These are phyloP conservation scores for Meyerozyma athensensis DNA, from an alignment of 1,139 yeast species.

Conservation along the genomic window DNA sequence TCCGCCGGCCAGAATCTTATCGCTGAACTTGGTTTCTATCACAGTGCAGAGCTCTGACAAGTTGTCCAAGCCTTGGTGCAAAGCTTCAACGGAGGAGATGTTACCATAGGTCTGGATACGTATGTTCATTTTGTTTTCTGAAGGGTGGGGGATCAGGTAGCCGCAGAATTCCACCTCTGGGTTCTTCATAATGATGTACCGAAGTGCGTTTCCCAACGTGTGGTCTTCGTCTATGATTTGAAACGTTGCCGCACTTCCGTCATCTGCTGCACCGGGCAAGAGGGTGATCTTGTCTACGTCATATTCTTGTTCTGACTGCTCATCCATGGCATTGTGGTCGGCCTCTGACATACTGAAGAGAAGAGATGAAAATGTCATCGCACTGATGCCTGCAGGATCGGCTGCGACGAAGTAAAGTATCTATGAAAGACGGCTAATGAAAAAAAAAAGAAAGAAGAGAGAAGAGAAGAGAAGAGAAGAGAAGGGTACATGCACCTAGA, in stretches of 20 bases:
- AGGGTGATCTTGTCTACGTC: constrained; percentile 50
- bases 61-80: constrained; percentile 87
- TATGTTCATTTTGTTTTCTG: constrained; percentile 82
- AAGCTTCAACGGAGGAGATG: constrained; percentile 87
- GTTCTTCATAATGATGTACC: constrained; percentile 94
- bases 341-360: constrained; percentile 8
- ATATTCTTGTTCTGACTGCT: constrained; percentile 33
- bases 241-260: constrained; percentile 93
- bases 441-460: too few species aligned
- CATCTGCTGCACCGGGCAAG: constrained; percentile 91
- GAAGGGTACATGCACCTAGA: too few species aligned
- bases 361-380: constrained; percentile 1
- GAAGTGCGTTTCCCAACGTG: constrained; percentile 87
- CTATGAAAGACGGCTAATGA: too few species aligned
- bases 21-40: constrained; percentile 73
- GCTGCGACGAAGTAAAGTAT: constrained; percentile 1
- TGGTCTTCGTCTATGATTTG: constrained; percentile 93
- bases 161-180: constrained; percentile 98
- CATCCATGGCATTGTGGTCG: constrained; percentile 13
- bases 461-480: too few species aligned
- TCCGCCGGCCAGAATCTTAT: constrained; percentile 50
- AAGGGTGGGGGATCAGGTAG: constrained; percentile 98
- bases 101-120: constrained; percentile 93
- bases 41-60: constrained; percentile 77
- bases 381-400: constrained; percentile 3